Evolutionary conservation across 164 flowering plant species (phyloP), one percentile per base, ranked within the genome.

Genomic region (Dillenia suffruticosa): DNA sequence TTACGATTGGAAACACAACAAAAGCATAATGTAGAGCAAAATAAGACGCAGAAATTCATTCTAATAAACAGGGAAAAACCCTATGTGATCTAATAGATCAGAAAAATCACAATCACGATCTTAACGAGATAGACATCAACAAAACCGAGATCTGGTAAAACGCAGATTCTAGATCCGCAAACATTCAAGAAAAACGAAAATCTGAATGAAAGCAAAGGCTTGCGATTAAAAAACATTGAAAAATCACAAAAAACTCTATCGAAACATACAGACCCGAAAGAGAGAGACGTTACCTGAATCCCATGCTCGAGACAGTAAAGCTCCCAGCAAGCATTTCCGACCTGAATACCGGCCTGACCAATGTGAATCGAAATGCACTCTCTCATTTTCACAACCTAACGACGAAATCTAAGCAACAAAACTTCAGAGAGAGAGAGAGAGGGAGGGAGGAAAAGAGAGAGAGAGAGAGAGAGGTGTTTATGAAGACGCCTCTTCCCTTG

Each of bases 351-450:
- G 48, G 83, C 83, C 71, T 81, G 85, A 52, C 85, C 85, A 32
- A 81, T 81, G 78, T 81, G 83, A 61, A 81, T 70, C 50, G 85
- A 81, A 24, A 78, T 81, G 79, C 85, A 78, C 81, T 81, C 85
- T 63, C 85, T 78, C 85, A 78, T 81, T 55, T 68, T 78, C 72
- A 71, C 52, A 8, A 54, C 19, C 26, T 56, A 48, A 26, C 10
- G 15, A 14, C 19, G 46, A 55, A 50, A 47, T 0, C 43, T 2
- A 11, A 11, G 22, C n/a, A 9, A 6, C 24, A 40, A 16, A 12
- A 12, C 14, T 32, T 4, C 46, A 49, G 19, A 54, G 19, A 17
- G 7, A 51, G 5, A 6, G 51, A 7, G 19, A 40, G 32, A 50
- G 22, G 10, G 51, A 48, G 49, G 19, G 17, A 15, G 19, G 49